Percentiles rank a stretch among this genome's conserved stretches.
These are phyloP conservation scores for Tilletia setariae DNA, from an alignment of 1,284 basidiomycete genomes.

Conservation along the genomic window DNA sequence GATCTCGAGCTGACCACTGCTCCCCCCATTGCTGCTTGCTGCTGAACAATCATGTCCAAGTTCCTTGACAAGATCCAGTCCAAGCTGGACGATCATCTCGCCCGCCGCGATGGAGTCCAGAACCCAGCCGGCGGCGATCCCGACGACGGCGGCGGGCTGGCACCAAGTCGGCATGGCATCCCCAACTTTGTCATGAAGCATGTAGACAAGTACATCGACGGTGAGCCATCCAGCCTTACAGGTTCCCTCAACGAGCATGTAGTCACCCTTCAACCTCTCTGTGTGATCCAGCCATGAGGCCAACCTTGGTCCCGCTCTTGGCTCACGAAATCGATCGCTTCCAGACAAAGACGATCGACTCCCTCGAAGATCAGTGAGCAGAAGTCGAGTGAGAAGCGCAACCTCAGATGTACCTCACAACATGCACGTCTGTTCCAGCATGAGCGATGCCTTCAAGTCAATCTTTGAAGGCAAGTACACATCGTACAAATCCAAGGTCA, in stretches of 20 bases:
- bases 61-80: constrained; percentile 12
- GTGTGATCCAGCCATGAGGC: constrained; percentile 10
- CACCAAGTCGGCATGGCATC: neutral
- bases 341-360: constrained; percentile 18
- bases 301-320: constrained; percentile 14
- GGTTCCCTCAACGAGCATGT: no score
- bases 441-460: constrained; percentile 18
- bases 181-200: constrained; percentile 18
- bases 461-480: constrained; percentile 17
- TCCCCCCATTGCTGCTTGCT: no score
- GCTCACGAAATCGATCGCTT: constrained; percentile 16
- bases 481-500: constrained; percentile 10
- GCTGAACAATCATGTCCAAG: no score
- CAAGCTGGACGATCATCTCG: constrained; percentile 7
- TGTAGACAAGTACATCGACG: constrained; percentile 19
- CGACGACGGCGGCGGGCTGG: neutral
- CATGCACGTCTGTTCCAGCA: neutral
- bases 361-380: constrained; percentile 14
- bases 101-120: neutral
- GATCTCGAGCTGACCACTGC: no score
- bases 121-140: neutral
- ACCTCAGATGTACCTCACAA: no score
- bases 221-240: constrained; percentile 4
- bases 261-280: no score
- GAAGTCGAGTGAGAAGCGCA: no score